A percentile compares a stretch with the other conserved stretches of the same genome.
Evolutionary conservation across 2,329 filamentous ascomycete species (phyloP).

Genomic region (Lasiodiplodia theobromae): DNA sequence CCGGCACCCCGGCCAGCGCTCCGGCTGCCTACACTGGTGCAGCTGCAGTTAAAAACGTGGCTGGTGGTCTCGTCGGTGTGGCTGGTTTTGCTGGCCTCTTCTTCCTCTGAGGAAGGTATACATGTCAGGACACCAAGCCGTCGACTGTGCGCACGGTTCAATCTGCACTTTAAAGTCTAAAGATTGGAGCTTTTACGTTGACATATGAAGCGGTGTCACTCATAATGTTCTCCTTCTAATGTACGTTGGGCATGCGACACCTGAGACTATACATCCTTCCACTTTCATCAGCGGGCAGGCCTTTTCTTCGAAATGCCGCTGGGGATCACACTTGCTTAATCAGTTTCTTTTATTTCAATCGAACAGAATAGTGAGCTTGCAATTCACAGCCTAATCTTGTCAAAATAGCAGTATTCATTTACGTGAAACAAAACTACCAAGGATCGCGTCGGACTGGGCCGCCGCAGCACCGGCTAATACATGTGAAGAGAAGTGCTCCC

Average conservation of each 20-base stretch:
- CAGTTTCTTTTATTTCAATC: background rate
- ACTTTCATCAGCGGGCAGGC: background rate
- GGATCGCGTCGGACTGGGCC: background rate
- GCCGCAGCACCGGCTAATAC: background rate
- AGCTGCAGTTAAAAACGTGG: conserved; percentile 35
- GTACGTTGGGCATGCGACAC: background rate
- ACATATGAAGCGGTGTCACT: background rate
- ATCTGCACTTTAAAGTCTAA: background rate
- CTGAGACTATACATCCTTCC: background rate
- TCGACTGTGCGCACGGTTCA: background rate
- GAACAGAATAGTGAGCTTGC: background rate
- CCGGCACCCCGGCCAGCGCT: conserved; percentile 29
- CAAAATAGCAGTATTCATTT: background rate
- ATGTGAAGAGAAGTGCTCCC: background rate
- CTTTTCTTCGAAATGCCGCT: background rate
- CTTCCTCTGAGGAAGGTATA: background rate
- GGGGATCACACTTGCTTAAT: background rate
- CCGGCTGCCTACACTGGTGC: conserved; percentile 41
- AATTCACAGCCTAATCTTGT: background rate
- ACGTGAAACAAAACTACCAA: background rate
- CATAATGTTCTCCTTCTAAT: background rate
- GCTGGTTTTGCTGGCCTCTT: conserved; percentile 36
- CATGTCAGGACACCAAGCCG: background rate
- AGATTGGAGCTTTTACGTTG: background rate
- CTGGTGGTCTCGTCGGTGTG: conserved; percentile 38